Percentiles rank a stretch among this genome's conserved stretches.
These are phyloP conservation scores for Fusarium liriodendri DNA, from an alignment of 2,329 filamentous ascomycete species.

Conservation along the genomic window DNA sequence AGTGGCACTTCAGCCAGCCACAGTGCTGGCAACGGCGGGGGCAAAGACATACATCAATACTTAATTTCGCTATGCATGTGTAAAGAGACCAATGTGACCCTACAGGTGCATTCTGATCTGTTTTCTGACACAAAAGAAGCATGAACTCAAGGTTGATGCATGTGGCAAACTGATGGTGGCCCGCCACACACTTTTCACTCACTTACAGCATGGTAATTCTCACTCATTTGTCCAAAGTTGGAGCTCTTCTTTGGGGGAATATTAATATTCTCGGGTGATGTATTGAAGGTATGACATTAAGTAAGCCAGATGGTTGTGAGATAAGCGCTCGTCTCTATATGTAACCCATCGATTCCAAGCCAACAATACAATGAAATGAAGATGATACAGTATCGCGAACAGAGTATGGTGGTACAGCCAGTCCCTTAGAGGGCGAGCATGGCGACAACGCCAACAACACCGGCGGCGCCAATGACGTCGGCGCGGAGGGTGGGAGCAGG, in stretches of 20 bases:
- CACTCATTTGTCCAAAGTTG: neutral
- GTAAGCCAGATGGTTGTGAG: neutral
- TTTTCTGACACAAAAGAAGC: neutral
- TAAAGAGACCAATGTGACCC: neutral
- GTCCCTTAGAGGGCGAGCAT: neutral
- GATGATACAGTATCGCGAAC: neutral
- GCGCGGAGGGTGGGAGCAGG: neutral
- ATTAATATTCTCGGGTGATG: neutral
- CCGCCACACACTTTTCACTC: neutral
- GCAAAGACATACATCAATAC: neutral
- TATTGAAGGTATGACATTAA: neutral
- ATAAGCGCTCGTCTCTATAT: neutral
- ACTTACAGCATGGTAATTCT: neutral
- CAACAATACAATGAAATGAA: neutral
- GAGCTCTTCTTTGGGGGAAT: neutral
- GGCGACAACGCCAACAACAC: neutral
- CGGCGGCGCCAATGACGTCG: neutral
- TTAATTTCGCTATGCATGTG: neutral
- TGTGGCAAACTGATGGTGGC: neutral
- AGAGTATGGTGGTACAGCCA: neutral
- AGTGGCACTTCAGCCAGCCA: neutral
- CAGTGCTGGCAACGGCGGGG: neutral
- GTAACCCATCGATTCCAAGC: slow-evolving; percentile 2
- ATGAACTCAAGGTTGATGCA: neutral
- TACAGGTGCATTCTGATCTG: neutral